These are phyloP conservation scores for Chlorella sorokiniana DNA, from an alignment of 139 green algal species.

Conservation along the genomic window DNA sequence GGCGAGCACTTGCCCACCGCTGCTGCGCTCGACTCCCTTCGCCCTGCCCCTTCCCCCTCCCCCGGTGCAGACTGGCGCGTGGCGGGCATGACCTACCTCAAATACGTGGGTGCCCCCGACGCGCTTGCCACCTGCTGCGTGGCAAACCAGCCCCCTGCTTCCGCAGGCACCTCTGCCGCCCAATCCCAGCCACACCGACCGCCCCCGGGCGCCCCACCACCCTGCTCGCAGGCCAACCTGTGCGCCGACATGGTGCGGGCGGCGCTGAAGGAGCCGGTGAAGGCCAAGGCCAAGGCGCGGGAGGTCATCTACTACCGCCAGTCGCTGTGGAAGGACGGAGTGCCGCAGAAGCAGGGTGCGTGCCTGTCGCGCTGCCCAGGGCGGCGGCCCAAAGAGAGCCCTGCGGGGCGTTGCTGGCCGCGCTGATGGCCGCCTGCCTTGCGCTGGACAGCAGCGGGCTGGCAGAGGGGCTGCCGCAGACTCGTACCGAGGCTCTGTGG, in stretches of 20 bases:
- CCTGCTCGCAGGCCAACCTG: constrained; percentile 66
- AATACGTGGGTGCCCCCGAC: constrained; percentile 11
- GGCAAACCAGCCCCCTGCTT: background rate
- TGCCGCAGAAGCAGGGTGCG: constrained; percentile 54
- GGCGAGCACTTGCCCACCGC: too few relatives aligned
- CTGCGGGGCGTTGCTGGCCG: background rate
- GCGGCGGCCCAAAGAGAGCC: background rate
- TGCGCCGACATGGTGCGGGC: constrained; percentile 73
- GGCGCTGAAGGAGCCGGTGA: constrained; percentile 76
- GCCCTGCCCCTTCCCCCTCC: background rate
- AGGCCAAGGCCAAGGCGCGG: constrained; percentile 56
- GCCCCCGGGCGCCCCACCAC: background rate
- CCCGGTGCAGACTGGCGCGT: constrained; percentile 51
- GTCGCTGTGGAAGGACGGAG: constrained; percentile 68
- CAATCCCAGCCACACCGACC: too few relatives aligned
- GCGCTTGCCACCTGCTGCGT: background rate
- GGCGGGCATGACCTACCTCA: constrained; percentile 83
- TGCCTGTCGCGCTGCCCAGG: background rate
- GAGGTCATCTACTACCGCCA: constrained; percentile 75
- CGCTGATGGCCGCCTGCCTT: background rate
- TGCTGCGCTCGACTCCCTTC: background rate
- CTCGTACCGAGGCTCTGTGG: background rate
- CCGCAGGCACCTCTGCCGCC: background rate
- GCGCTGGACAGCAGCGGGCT: too few relatives aligned
- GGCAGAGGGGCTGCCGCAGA: background rate